Percentiles rank a stretch among this genome's conserved stretches.
Evolutionary conservation across 257 asterid species (phyloP).

Genomic region (Nicotiana sylvestris): DNA sequence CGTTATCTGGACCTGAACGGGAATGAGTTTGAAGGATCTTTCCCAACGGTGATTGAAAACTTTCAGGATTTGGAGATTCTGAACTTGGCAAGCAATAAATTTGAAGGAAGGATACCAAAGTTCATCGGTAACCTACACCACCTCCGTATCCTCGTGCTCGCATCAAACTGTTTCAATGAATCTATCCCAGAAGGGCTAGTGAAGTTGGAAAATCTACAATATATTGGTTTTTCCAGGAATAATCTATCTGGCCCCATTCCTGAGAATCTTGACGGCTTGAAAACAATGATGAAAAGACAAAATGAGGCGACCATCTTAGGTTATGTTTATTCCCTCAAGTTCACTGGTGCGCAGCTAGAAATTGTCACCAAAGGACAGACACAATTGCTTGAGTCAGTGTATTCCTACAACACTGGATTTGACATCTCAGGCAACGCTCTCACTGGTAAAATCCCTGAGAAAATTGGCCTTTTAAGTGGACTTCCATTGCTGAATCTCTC

Average conservation of each 20-base stretch:
- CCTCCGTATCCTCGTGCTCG: neutral
- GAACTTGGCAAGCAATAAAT: neutral
- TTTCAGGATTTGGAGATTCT: neutral
- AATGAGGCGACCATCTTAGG: neutral
- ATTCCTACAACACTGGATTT: conserved; percentile 9
- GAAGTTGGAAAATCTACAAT: neutral
- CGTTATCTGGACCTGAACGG: neutral
- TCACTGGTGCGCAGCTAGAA: conserved; percentile 1
- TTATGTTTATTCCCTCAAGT: neutral
- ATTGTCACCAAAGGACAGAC: neutral
- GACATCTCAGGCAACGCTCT: neutral
- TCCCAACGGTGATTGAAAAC: neutral
- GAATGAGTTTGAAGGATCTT: conserved; percentile 1
- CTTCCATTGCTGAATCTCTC: neutral
- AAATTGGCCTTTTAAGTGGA: conserved; percentile 6
- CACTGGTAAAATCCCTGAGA: neutral
- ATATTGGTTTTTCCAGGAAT: neutral
- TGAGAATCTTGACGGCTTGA: neutral
- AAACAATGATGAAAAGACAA: neutral
- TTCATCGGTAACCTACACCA: neutral
- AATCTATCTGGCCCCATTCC: conserved; percentile 6
- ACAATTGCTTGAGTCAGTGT: neutral
- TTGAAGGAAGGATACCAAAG: neutral
- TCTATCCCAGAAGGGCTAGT: neutral
- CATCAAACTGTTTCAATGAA: conserved; percentile 8